Evolutionary conservation across 164 flowering plant species (phyloP).

Genomic region (Vitis riparia): DNA sequence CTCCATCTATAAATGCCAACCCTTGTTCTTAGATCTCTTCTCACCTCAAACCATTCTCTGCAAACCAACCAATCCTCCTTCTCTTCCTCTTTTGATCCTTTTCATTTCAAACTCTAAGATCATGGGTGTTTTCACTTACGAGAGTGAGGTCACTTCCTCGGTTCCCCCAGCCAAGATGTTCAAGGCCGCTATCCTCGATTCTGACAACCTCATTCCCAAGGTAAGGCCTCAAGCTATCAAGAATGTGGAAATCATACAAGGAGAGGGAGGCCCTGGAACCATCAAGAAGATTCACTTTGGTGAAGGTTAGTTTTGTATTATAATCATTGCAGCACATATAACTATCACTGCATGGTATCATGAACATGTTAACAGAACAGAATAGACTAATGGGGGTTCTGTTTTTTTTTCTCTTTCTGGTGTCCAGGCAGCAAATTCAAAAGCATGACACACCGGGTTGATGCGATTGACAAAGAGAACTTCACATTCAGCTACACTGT

Average conservation of each 20-base stretch:
- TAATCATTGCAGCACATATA: too few relatives aligned
- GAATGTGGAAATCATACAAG: slow-evolving; percentile 26
- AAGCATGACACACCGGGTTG: slow-evolving; percentile 26
- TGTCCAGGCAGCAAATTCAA: slow-evolving; percentile 27
- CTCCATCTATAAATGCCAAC: slow-evolving; percentile 7
- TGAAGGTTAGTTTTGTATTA: slow-evolving; percentile 19
- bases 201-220: slow-evolving; percentile 34
- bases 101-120: too few relatives aligned
- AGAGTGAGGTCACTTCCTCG: slow-evolving; percentile 7
- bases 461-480: slow-evolving; percentile 24
- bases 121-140: slow-evolving; percentile 33
- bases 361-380: background rate
- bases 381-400: too few relatives aligned
- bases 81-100: background rate
- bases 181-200: slow-evolving; percentile 36
- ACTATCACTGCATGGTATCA: too few relatives aligned
- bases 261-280: slow-evolving; percentile 45
- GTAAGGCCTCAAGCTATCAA: slow-evolving; percentile 28
- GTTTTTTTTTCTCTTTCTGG: background rate
- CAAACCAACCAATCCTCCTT: too few relatives aligned
- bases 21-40: too few relatives aligned
- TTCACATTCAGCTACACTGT: slow-evolving; percentile 16
- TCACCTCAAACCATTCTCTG: too few relatives aligned
- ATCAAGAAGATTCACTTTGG: slow-evolving; percentile 31
- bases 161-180: slow-evolving; percentile 35